Evolutionary conservation across 2,329 filamentous ascomycete species (phyloP).

Genomic region (Pezicula rhizophila): DNA sequence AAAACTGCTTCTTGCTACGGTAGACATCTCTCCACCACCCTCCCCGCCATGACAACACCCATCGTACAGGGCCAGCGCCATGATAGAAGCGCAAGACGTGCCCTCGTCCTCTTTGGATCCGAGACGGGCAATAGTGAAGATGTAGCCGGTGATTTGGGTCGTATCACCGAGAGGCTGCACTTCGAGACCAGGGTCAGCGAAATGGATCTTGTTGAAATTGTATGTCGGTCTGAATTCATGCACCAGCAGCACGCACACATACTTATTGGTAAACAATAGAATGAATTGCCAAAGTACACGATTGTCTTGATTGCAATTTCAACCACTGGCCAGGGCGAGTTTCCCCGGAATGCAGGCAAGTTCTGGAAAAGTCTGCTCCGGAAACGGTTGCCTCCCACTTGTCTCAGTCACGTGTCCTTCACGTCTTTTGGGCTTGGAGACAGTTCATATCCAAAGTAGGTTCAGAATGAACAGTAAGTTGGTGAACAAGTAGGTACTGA

Average conservation of each 20-base stretch:
- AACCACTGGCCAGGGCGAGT: slow-evolving; percentile 90
- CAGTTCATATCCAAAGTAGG: slow-evolving; percentile 85
- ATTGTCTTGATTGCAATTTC: slow-evolving; percentile 78
- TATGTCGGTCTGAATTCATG: slow-evolving; percentile 40
- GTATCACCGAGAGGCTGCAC: slow-evolving; percentile 67
- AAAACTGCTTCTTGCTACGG: neutral
- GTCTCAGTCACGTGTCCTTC: slow-evolving; percentile 64
- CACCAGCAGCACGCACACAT: slow-evolving; percentile 13
- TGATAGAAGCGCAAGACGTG: slow-evolving; percentile 33
- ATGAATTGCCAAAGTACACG: slow-evolving; percentile 41
- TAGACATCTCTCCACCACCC: neutral
- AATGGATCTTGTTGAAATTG: slow-evolving; percentile 69
- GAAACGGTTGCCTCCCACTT: slow-evolving; percentile 67
- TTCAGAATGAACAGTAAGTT: slow-evolving; percentile 6
- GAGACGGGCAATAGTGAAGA: slow-evolving; percentile 95
- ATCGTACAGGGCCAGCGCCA: slow-evolving; percentile 17
- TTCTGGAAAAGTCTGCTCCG: slow-evolving; percentile 85
- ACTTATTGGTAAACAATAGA: slow-evolving; percentile 33
- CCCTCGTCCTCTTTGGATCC: slow-evolving; percentile 81
- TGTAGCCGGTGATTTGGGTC: slow-evolving; percentile 76
- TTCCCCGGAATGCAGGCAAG: slow-evolving; percentile 72
- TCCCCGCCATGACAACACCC: neutral
- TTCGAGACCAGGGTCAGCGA: slow-evolving; percentile 72
- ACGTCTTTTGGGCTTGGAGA: slow-evolving; percentile 89
- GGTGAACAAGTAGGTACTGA: slow-evolving; percentile 9